These are phyloP conservation scores for Aegilops bicornis DNA, from an alignment of 176 grass and related monocot species.

Conservation along the genomic window DNA sequence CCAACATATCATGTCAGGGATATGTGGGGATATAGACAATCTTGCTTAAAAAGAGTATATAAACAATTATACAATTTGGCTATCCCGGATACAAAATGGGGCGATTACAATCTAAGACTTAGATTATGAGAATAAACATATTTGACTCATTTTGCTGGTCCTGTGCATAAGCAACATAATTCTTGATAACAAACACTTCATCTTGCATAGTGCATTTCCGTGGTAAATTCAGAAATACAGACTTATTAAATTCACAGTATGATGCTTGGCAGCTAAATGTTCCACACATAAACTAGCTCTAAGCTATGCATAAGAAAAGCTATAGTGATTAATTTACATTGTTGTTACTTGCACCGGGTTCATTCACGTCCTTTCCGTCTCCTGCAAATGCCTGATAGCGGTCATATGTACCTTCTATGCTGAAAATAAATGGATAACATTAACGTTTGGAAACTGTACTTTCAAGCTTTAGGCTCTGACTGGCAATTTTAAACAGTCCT, in stretches of 20 bases:
- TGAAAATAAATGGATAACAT: conserved; percentile 23
- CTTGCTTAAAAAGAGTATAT: background rate
- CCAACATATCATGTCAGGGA: conserved; percentile 22
- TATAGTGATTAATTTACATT: conserved; percentile 25
- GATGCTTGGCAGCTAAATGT: background rate
- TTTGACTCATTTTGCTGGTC: background rate
- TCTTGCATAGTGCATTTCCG: background rate
- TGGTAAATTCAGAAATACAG: background rate
- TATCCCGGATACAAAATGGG: background rate
- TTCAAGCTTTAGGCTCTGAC: background rate
- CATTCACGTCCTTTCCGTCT: conserved; percentile 16
- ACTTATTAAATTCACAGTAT: background rate
- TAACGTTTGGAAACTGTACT: background rate
- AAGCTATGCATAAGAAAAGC: background rate
- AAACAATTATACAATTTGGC: background rate
- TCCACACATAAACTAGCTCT: background rate
- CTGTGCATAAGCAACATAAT: background rate
- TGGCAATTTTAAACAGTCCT: background rate
- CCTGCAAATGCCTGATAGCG: conserved; percentile 38
- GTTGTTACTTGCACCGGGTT: background rate
- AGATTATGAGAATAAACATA: background rate
- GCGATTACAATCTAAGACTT: background rate
- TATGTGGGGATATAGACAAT: background rate
- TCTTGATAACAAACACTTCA: background rate
- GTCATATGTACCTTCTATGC: conserved; percentile 50